These are phyloP conservation scores for Saturnispora diversa DNA, from an alignment of 805 yeast species.

Conservation along the genomic window DNA sequence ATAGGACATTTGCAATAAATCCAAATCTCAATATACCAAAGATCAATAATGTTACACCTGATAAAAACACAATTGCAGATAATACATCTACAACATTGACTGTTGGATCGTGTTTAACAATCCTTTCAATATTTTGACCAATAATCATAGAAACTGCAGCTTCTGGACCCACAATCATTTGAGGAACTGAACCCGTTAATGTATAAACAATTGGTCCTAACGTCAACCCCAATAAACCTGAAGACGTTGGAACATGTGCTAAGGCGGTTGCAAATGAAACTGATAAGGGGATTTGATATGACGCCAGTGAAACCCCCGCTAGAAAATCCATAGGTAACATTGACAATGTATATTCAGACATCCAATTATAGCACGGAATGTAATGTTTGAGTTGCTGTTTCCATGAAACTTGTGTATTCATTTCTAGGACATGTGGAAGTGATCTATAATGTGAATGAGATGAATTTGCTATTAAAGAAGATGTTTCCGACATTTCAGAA, in stretches of 20 bases:
- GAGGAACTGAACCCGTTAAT: slow-evolving; percentile 77
- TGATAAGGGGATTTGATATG: slow-evolving; percentile 85
- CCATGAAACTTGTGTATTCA: slow-evolving; percentile 6
- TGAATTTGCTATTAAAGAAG: slow-evolving; percentile 4
- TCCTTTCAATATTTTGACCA: slow-evolving; percentile 68
- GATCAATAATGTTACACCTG: slow-evolving; percentile 65
- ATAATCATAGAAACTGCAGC: slow-evolving; percentile 78
- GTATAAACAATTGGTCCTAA: slow-evolving; percentile 74
- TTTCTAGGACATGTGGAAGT: slow-evolving; percentile 1
- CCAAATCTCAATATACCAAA: slow-evolving; percentile 83
- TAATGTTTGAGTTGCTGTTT: slow-evolving; percentile 45
- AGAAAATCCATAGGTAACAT: slow-evolving; percentile 52
- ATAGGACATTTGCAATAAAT: slow-evolving; percentile 69
- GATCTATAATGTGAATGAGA: background rate
- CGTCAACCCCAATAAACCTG: slow-evolving; percentile 70
- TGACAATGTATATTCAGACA: slow-evolving; percentile 38
- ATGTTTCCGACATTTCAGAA: background rate
- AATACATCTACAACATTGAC: slow-evolving; percentile 48
- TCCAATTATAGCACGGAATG: slow-evolving; percentile 61
- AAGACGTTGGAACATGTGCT: slow-evolving; percentile 74
- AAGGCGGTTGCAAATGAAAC: slow-evolving; percentile 74
- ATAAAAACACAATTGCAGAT: slow-evolving; percentile 60
- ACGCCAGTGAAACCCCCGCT: slow-evolving; percentile 83
- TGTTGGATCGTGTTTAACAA: slow-evolving; percentile 34
- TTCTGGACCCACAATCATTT: slow-evolving; percentile 87